Conservation (phyloP, 306 rosid species). For the Fragaria iinumae region DNA sequence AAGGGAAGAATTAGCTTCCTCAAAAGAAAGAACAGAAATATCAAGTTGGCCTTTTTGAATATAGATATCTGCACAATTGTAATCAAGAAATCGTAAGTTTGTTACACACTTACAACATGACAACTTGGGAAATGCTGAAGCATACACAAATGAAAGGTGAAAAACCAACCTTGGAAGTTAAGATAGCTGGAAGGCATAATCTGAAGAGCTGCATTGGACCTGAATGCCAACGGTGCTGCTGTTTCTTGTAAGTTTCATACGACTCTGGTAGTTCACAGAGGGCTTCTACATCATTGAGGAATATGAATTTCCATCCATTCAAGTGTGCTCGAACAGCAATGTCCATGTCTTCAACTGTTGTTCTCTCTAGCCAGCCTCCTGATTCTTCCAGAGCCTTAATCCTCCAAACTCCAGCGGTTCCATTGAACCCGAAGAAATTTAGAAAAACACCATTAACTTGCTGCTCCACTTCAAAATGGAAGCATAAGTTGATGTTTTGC, state of each 20-base stretch:
- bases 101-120: background rate
- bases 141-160: background rate
- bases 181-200: conserved; percentile 78
- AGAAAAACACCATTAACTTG: conserved; percentile 91
- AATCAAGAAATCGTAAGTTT: background rate
- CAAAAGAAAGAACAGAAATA: conserved; percentile 81
- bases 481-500: conserved; percentile 91
- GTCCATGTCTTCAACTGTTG: conserved; percentile 99
- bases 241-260: conserved; percentile 94
- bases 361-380: conserved; percentile 97
- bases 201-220: conserved; percentile 99
- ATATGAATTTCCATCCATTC: conserved; percentile 92
- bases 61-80: conserved; percentile 62
- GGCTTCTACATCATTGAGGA: conserved; percentile 87
- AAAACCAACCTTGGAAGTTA: conserved; percentile 65
- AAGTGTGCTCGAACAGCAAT: conserved; percentile 95
- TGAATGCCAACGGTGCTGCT: conserved; percentile 98
- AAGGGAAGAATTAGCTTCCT: conserved; percentile 96
- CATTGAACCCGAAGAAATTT: conserved; percentile 96
- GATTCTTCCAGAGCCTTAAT: conserved; percentile 90
- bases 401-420: conserved; percentile 98
- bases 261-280: conserved; percentile 96
- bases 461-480: conserved; percentile 99
- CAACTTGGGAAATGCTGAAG: background rate
- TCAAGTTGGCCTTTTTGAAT: conserved; percentile 90